Percentiles rank a stretch among this genome's conserved stretches.
Conservation (phyloP, 2,329 filamentous ascomycete genomes). For the Colletotrichum filicis region DNA sequence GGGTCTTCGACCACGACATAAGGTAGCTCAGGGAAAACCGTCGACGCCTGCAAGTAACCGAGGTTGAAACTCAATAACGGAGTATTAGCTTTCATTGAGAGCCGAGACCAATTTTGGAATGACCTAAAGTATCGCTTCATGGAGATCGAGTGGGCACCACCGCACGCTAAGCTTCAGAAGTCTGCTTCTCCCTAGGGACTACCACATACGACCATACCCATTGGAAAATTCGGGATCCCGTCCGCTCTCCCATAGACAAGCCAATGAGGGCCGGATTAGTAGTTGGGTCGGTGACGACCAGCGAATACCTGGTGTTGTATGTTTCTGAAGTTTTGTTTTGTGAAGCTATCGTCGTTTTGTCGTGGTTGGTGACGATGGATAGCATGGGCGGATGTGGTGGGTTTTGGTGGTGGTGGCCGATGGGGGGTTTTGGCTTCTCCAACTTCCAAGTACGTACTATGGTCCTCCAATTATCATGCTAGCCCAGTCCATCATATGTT, state of each 20-base stretch:
- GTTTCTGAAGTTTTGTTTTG: background rate
- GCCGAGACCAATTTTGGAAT: too few relatives aligned
- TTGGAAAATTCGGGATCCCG: background rate
- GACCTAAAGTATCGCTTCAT: too few relatives aligned
- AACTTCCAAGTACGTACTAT: background rate
- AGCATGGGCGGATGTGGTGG: background rate
- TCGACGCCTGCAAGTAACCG: too few relatives aligned
- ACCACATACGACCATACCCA: background rate
- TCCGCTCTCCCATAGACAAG: background rate
- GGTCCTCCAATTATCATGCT: background rate
- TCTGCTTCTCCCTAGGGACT: rapidly evolving
- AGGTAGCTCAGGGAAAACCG: too few relatives aligned
- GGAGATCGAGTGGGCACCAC: too few relatives aligned
- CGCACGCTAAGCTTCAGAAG: rapidly evolving
- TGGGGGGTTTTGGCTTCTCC: background rate
- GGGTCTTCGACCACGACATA: too few relatives aligned
- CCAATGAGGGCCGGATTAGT: background rate
- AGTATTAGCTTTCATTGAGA: too few relatives aligned
- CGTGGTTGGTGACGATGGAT: background rate
- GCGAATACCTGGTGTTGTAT: background rate
- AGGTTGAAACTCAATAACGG: too few relatives aligned
- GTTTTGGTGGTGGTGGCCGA: background rate
- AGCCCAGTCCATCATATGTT: background rate
- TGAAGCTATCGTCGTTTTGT: background rate
- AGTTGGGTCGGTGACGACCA: background rate